Percentiles rank a stretch among this genome's conserved stretches.
phyloP scores from a whole-genome alignment of 2,329 filamentous ascomycete species.

The Shiraia sp. region DNA sequence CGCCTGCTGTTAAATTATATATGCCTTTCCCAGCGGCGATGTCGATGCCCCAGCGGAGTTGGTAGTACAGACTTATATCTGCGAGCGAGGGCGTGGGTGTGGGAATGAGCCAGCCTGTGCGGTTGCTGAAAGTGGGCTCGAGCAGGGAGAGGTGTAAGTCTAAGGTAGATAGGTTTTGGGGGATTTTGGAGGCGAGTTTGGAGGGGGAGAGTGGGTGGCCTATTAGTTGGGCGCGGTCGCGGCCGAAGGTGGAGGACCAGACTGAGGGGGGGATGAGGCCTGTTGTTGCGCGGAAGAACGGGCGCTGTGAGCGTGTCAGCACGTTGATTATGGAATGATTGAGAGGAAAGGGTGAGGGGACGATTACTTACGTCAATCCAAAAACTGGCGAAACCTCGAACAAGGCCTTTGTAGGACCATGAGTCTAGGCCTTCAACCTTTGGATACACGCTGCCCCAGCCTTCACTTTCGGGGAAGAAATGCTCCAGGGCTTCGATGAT shows the following conservation, averaged over 20 bases:
- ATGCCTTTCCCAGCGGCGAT: slow-evolving; percentile 43
- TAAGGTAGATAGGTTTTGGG: slow-evolving; percentile 41
- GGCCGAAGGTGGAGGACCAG: slow-evolving; percentile 46
- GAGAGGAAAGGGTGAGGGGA: too few relatives aligned
- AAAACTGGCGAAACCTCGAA: slow-evolving; percentile 47
- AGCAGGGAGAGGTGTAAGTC: slow-evolving; percentile 45
- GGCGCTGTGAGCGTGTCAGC: too few relatives aligned
- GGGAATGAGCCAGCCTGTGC: slow-evolving; percentile 40
- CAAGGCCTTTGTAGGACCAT: slow-evolving; percentile 41
- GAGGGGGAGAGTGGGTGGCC: slow-evolving; percentile 44
- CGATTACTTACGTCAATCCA: slow-evolving; percentile 46
- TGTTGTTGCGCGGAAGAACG: slow-evolving; percentile 46
- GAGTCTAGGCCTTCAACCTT: slow-evolving; percentile 23
- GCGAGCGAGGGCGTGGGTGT: slow-evolving; percentile 41
- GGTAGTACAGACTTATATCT: slow-evolving; percentile 45
- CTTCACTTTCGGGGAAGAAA: slow-evolving; percentile 27
- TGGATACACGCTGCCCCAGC: slow-evolving; percentile 45
- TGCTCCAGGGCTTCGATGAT: slow-evolving; percentile 43
- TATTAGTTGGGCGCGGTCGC: slow-evolving; percentile 45
- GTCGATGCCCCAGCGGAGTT: slow-evolving; percentile 46
- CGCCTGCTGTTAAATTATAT: slow-evolving; percentile 43
- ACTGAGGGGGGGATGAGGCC: slow-evolving; percentile 47
- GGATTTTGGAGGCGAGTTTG: slow-evolving; percentile 46
- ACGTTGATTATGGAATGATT: too few relatives aligned
- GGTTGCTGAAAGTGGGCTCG: slow-evolving; percentile 40